These are phyloP conservation scores for Ophiognomonia clavigignenti-juglandacearum DNA, from an alignment of 2,329 filamentous ascomycete species.

Conservation along the genomic window DNA sequence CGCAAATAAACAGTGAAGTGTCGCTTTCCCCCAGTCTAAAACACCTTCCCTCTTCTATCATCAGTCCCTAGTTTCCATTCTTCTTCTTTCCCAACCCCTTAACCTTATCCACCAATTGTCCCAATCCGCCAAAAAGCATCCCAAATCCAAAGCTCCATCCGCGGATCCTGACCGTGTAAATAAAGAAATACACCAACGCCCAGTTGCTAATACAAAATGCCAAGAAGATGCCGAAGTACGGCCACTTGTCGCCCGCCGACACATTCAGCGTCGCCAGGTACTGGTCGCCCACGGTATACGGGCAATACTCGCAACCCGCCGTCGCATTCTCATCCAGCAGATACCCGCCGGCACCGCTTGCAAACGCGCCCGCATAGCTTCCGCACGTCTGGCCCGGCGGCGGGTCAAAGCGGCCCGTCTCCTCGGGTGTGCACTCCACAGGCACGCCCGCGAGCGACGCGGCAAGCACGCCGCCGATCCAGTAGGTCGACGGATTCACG, in stretches of 20 bases:
- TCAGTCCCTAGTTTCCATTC: background rate
- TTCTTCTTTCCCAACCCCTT: conserved; percentile 7
- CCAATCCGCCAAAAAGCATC: conserved; percentile 15
- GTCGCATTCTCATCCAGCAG: conserved; percentile 51
- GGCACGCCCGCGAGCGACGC: conserved; percentile 42
- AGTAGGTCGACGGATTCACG: conserved; percentile 65
- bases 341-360: conserved; percentile 53
- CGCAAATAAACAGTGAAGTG: no score
- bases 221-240: conserved; percentile 61
- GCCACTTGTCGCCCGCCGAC: conserved; percentile 58
- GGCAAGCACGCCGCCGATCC: conserved; percentile 65
- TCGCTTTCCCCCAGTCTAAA: no score
- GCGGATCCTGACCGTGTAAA: conserved; percentile 24
- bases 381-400: conserved; percentile 57
- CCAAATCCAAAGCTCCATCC: conserved; percentile 24
- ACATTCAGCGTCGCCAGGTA: conserved; percentile 31
- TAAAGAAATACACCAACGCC: conserved; percentile 25
- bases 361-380: conserved; percentile 51
- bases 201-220: conserved; percentile 62
- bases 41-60: background rate
- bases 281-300: conserved; percentile 33
- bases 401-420: conserved; percentile 39
- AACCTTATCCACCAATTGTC: conserved; percentile 10
- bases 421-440: conserved; percentile 1
- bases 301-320: conserved; percentile 63